Percentiles rank a stretch among this genome's conserved stretches.
Conservation (phyloP, 371 early-diverging fungal genomes). For the Haplosporangium sp. region DNA sequence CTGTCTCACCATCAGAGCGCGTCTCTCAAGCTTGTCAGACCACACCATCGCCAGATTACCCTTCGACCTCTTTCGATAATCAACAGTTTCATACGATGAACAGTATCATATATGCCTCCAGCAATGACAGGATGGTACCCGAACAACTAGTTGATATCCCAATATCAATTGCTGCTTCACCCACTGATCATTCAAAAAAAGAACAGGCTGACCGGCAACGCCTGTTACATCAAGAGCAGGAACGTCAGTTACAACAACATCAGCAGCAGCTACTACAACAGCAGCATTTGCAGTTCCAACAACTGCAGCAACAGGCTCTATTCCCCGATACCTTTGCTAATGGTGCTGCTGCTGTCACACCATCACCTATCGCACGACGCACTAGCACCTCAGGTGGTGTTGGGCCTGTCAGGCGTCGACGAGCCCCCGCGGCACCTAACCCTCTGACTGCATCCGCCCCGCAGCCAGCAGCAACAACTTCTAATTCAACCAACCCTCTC, state of each 20-base stretch:
- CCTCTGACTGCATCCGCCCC: conserved; percentile 25
- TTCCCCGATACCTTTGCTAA: conserved; percentile 39
- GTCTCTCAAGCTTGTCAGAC: conserved; percentile 38
- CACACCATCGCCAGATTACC: conserved; percentile 28
- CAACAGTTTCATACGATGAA: conserved; percentile 50
- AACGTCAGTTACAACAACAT: conserved; percentile 43
- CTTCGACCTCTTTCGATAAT: conserved; percentile 19
- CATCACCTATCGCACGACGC: conserved; percentile 38
- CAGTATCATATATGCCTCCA: conserved; percentile 43
- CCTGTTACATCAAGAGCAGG: conserved; percentile 36
- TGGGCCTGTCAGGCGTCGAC: conserved; percentile 39
- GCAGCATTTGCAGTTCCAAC: conserved; percentile 53
- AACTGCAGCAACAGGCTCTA: conserved; percentile 50
- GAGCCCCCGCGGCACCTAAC: conserved; percentile 26
- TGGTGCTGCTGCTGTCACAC: conserved; percentile 18
- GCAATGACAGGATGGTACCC: conserved; percentile 50
- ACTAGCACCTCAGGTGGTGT: conserved; percentile 46
- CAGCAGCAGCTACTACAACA: conserved; percentile 48
- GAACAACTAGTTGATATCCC: conserved; percentile 53
- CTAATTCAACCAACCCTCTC: conserved; percentile 24
- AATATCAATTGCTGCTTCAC: conserved; percentile 31
- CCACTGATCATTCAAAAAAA: conserved; percentile 1
- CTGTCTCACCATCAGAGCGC: conserved; percentile 34
- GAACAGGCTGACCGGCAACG: conserved; percentile 38
- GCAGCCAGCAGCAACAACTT: conserved; percentile 12